A percentile compares a stretch with the other conserved stretches of the same genome.
These are phyloP conservation scores for Aspergillus tamarii DNA, from an alignment of 2,329 filamentous ascomycete genomes.

Conservation along the genomic window DNA sequence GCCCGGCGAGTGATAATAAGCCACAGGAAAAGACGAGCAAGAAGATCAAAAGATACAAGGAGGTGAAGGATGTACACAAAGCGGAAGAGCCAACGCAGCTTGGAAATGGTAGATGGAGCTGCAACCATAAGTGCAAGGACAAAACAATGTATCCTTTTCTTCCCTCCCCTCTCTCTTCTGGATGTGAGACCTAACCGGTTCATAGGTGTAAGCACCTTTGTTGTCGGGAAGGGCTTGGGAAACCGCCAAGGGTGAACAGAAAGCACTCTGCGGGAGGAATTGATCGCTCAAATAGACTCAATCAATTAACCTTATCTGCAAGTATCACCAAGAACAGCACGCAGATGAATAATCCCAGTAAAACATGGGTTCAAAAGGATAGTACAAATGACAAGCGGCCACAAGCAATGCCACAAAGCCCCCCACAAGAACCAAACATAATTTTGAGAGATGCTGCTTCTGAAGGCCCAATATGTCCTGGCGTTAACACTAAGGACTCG, in stretches of 20 bases:
- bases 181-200: constrained; percentile 13
- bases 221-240: constrained; percentile 71
- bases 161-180: constrained; percentile 21
- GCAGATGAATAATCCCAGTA: constrained; percentile 17
- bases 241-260: constrained; percentile 54
- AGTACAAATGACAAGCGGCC: neutral
- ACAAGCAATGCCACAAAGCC: neutral
- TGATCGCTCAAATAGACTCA: constrained; percentile 30
- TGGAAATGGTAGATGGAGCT: constrained; percentile 72
- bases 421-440: neutral
- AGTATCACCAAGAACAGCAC: constrained; percentile 27
- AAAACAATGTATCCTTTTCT: constrained; percentile 46
- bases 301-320: constrained; percentile 33
- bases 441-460: neutral
- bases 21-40: neutral
- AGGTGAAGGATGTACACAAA: constrained; percentile 17
- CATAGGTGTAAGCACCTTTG: constrained; percentile 70
- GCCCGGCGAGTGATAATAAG: neutral
- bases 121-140: constrained; percentile 71
- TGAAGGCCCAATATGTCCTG: neutral
- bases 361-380: neutral
- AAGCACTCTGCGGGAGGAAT: constrained; percentile 19
- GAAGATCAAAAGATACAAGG: constrained; percentile 14
- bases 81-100: constrained; percentile 55
- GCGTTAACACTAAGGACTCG: constrained; percentile 19